Conservation (phyloP, 2,329 filamentous ascomycete genomes). For the Drechmeria coniospora region DNA sequence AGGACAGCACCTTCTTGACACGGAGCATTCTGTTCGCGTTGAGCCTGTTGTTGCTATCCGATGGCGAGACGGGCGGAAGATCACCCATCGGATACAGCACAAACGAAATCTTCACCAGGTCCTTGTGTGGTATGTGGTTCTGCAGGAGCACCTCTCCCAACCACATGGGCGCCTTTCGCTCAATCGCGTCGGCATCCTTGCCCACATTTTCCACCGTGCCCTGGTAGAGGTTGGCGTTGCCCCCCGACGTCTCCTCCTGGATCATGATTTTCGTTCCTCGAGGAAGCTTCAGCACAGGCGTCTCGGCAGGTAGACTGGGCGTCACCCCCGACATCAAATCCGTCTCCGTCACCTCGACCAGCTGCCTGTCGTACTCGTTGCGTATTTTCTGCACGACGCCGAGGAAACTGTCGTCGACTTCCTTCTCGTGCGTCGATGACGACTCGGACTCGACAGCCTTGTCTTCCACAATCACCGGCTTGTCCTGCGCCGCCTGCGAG, state of each 20-base stretch:
- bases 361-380: slow-evolving; percentile 55
- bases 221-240: slow-evolving; percentile 74
- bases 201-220: slow-evolving; percentile 71
- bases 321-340: slow-evolving; percentile 47
- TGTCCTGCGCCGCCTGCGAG: slow-evolving; percentile 45
- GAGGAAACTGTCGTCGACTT: slow-evolving; percentile 59
- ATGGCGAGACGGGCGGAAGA: slow-evolving; percentile 57
- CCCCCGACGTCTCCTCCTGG: slow-evolving; percentile 51
- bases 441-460: slow-evolving; percentile 55
- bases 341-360: slow-evolving; percentile 38
- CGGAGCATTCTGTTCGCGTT: slow-evolving; percentile 96
- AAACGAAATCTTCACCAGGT: slow-evolving; percentile 94
- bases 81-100: slow-evolving; percentile 66
- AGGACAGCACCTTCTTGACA: slow-evolving; percentile 84
- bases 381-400: slow-evolving; percentile 60
- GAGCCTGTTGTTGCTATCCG: slow-evolving; percentile 74
- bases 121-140: slow-evolving; percentile 72
- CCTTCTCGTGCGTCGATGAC: slow-evolving; percentile 51
- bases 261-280: slow-evolving; percentile 51
- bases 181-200: slow-evolving; percentile 64
- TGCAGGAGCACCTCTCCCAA: slow-evolving; percentile 73
- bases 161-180: slow-evolving; percentile 82
- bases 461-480: slow-evolving; percentile 59
- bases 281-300: slow-evolving; percentile 60
- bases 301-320: slow-evolving; percentile 57